A percentile compares a stretch with the other conserved stretches of the same genome.
phyloP scores from a whole-genome alignment of 2,329 filamentous ascomycete species.

The Colletotrichum sp. region DNA sequence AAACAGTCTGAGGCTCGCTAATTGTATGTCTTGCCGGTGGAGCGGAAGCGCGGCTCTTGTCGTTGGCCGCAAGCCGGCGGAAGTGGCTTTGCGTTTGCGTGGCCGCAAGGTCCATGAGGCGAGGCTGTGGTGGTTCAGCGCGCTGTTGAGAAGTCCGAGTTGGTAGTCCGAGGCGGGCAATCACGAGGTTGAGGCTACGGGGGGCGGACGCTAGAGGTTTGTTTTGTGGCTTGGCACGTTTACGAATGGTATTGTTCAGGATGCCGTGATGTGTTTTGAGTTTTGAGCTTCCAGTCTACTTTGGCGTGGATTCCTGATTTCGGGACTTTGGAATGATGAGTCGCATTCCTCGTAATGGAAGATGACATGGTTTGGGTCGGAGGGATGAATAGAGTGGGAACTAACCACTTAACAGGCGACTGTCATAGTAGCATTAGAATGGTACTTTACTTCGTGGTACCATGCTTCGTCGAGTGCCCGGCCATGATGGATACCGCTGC shows the following conservation, averaged over 20 bases:
- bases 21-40: not conserved
- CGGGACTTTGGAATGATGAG: not conserved
- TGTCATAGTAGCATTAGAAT: not conserved
- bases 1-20: not conserved
- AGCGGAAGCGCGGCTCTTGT: not conserved
- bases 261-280: not conserved
- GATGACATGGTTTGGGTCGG: not conserved
- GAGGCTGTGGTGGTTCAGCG: not conserved
- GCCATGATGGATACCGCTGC: not conserved
- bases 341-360: not conserved
- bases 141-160: not conserved
- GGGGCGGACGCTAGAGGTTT: not conserved
- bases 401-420: not conserved
- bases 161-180: slow-evolving; percentile 14
- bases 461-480: not conserved
- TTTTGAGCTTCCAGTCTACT: not conserved
- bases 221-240: not conserved
- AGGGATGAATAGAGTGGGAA: not conserved
- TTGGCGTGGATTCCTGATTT: not conserved
- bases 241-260: not conserved
- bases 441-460: not conserved
- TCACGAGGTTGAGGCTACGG: not conserved
- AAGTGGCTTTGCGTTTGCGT: not conserved
- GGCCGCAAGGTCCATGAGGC: not conserved
- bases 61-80: not conserved